These are phyloP conservation scores for Trichoderma hamatum DNA, from an alignment of 2,329 filamentous ascomycete genomes.

Conservation along the genomic window DNA sequence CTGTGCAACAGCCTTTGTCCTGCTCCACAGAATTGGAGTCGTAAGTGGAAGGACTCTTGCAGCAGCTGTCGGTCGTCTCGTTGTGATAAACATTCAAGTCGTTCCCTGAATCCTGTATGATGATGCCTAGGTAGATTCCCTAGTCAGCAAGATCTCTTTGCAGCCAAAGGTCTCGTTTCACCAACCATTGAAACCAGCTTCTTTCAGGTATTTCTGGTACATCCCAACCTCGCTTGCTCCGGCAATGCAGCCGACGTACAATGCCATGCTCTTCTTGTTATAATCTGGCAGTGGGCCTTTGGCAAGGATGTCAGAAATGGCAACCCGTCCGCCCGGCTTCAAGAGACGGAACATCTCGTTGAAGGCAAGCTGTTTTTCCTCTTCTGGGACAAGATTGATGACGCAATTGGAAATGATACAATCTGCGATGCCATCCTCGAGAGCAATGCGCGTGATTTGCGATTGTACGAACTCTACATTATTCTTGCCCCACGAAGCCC, in stretches of 20 bases:
- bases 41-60: background rate
- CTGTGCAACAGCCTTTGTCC: background rate
- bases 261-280: conserved; percentile 52
- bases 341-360: conserved; percentile 61
- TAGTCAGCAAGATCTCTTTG: background rate
- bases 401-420: conserved; percentile 66
- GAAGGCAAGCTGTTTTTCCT: conserved; percentile 58
- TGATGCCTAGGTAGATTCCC: background rate
- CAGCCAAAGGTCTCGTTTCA: background rate
- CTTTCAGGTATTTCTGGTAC: conserved; percentile 55
- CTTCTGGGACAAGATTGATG: conserved; percentile 58
- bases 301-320: conserved; percentile 62
- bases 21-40: background rate
- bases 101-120: background rate
- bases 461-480: conserved; percentile 58
- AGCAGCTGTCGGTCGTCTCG: background rate
- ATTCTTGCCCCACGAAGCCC: conserved; percentile 38
- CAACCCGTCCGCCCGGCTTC: conserved; percentile 59
- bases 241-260: conserved; percentile 64
- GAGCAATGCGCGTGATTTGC: conserved; percentile 53
- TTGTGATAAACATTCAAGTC: conserved; percentile 1
- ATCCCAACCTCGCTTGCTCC: conserved; percentile 56
- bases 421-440: conserved; percentile 49
- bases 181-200: conserved; percentile 50
- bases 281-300: conserved; percentile 51